Percentiles rank a stretch among this genome's conserved stretches.
Conservation (phyloP, 2,329 filamentous ascomycete genomes). For the Fusarium napiforme region DNA sequence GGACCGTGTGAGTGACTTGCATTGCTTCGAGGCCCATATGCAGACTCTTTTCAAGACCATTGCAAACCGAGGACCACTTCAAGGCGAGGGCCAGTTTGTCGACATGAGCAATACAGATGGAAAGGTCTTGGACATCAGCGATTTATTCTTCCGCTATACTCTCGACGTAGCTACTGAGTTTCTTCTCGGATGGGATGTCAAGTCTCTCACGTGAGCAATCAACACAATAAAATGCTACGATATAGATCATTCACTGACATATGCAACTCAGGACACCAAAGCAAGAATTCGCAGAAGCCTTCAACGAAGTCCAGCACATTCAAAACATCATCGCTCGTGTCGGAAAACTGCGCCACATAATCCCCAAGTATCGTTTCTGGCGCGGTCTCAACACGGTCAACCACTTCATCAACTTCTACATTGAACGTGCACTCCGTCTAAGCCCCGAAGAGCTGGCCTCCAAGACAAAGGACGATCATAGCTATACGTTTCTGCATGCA, state of each 20-base stretch:
- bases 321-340: conserved; percentile 75
- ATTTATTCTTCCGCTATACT: conserved; percentile 86
- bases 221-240: neutral
- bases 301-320: conserved; percentile 80
- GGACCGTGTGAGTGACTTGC: conserved; percentile 83
- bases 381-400: conserved; percentile 75
- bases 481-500: conserved; percentile 88
- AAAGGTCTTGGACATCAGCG: conserved; percentile 73
- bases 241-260: neutral
- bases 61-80: conserved; percentile 65
- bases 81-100: conserved; percentile 71
- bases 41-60: conserved; percentile 77
- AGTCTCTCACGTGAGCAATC: conserved; percentile 62
- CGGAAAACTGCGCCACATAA: conserved; percentile 69
- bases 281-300: conserved; percentile 81
- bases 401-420: conserved; percentile 80
- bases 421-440: conserved; percentile 77
- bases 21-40: conserved; percentile 83
- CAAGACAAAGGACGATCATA: conserved; percentile 76
- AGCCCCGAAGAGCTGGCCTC: conserved; percentile 76
- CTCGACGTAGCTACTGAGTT: conserved; percentile 90
- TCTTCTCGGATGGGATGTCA: conserved; percentile 80
- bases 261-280: conserved; percentile 59
- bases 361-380: conserved; percentile 75
- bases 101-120: conserved; percentile 71